These are phyloP conservation scores for Neofusicoccum cordaticola DNA, from an alignment of 2,329 filamentous ascomycete species.

Conservation along the genomic window DNA sequence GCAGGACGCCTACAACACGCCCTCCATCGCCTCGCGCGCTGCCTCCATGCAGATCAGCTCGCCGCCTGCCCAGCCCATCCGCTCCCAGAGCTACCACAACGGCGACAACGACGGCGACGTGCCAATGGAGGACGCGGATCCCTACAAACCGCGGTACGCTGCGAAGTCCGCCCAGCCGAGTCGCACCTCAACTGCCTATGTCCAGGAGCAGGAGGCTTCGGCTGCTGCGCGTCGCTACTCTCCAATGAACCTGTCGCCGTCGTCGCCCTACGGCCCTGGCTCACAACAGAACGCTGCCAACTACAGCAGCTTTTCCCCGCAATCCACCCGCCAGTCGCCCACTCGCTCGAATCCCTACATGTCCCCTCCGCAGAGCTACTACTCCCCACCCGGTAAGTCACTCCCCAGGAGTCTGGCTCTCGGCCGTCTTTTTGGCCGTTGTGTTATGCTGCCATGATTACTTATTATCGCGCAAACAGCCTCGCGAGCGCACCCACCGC, in stretches of 20 bases:
- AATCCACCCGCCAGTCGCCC: slow-evolving; percentile 72
- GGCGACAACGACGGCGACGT: slow-evolving; percentile 45
- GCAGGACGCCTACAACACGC: slow-evolving; percentile 35
- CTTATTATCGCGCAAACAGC: slow-evolving; percentile 27
- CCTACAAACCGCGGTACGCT: slow-evolving; percentile 79
- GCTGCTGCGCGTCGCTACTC: slow-evolving; percentile 89
- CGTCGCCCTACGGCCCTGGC: slow-evolving; percentile 70
- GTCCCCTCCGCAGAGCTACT: slow-evolving; percentile 57
- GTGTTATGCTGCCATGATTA: slow-evolving; percentile 28
- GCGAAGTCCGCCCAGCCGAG: slow-evolving; percentile 75
- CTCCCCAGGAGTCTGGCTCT: slow-evolving; percentile 7
- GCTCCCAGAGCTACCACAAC: slow-evolving; percentile 36
- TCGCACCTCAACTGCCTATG: slow-evolving; percentile 70
- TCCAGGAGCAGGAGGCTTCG: slow-evolving; percentile 67
- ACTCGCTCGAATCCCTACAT: slow-evolving; percentile 62
- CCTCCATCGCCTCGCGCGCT: slow-evolving; percentile 34
- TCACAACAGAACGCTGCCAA: slow-evolving; percentile 48
- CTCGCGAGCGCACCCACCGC: slow-evolving; percentile 56
- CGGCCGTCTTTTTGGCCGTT: slow-evolving; percentile 18
- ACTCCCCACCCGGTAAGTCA: slow-evolving; percentile 56
- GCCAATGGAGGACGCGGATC: slow-evolving; percentile 82
- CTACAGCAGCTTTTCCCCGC: slow-evolving; percentile 44
- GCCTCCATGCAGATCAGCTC: slow-evolving; percentile 37
- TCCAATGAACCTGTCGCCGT: slow-evolving; percentile 88
- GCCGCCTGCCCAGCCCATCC: slow-evolving; percentile 29